Conservation (phyloP, 768 basidiomycete genomes). For the Boletus sp. region DNA sequence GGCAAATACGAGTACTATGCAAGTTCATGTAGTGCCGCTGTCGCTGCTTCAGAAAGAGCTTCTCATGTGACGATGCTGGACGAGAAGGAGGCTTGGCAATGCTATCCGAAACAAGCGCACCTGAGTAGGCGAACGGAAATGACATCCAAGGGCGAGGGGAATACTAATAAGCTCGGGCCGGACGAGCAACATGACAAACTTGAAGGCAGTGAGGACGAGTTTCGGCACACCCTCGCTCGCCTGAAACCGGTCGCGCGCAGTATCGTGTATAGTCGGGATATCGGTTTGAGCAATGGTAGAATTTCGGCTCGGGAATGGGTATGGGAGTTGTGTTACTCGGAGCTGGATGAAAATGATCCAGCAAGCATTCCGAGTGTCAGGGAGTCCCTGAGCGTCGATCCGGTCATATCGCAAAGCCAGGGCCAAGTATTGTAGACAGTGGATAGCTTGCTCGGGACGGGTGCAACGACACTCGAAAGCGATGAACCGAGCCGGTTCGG, state of each 20-base stretch:
- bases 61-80: not conserved
- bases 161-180: not conserved
- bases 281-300: not conserved
- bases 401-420: slow-evolving; percentile 20
- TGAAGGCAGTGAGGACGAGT: not conserved
- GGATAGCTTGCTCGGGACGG: slow-evolving; percentile 1
- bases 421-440: too few species aligned
- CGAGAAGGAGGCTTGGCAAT: not conserved
- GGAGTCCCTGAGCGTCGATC: slow-evolving; percentile 18
- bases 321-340: not conserved
- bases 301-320: slow-evolving; percentile 6
- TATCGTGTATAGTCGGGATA: slow-evolving; percentile 1
- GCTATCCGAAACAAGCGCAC: slow-evolving; percentile 8
- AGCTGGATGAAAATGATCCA: not conserved
- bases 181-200: not conserved
- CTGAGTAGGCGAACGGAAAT: slow-evolving; percentile 14
- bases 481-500: slow-evolving; percentile 22
- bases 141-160: slow-evolving; percentile 4
- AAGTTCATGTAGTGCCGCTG: slow-evolving; percentile 9
- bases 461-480: not conserved
- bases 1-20: not conserved
- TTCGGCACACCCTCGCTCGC: not conserved
- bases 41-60: slow-evolving; percentile 1
- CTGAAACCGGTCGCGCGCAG: not conserved
- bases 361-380: slow-evolving; percentile 1